These are phyloP conservation scores for Chrysophaeum taylorii DNA, from an alignment of 352 stramenopile genomes.

Conservation along the genomic window DNA sequence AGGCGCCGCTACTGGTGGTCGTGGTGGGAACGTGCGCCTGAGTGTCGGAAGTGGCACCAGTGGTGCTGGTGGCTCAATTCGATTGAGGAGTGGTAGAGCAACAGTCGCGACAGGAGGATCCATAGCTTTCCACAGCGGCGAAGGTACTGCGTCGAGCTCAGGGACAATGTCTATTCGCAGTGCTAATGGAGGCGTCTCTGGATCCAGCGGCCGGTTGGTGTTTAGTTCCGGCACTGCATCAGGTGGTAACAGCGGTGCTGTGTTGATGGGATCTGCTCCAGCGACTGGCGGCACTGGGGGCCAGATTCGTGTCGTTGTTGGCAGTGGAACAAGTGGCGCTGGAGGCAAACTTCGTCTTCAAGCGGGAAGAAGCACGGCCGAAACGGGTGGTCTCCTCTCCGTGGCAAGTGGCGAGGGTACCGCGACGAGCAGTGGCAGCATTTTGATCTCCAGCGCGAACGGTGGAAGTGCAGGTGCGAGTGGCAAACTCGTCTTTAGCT, in stretches of 20 bases:
- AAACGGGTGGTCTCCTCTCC: no score
- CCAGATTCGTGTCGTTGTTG: slow-evolving; percentile 51
- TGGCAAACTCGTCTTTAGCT: no score
- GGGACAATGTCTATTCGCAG: slow-evolving; percentile 23
- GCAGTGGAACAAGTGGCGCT: no score
- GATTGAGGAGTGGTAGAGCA: not conserved
- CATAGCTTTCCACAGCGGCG: no score
- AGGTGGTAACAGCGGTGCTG: slow-evolving; percentile 48
- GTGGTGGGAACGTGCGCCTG: slow-evolving; percentile 18
- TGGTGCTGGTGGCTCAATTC: no score
- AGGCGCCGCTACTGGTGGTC: slow-evolving; percentile 11
- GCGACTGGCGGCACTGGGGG: slow-evolving; percentile 51
- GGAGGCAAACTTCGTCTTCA: no score
- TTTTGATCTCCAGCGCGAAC: no score
- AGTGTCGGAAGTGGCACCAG: no score
- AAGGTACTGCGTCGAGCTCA: not conserved
- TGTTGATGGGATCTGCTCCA: slow-evolving; percentile 49
- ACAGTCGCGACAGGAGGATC: slow-evolving; percentile 14
- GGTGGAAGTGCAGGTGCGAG: no score
- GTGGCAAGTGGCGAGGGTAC: no score
- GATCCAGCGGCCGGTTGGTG: slow-evolving; percentile 31
- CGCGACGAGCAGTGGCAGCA: no score
- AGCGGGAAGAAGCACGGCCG: no score
- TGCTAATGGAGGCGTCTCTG: slow-evolving; percentile 28
- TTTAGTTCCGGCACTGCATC: slow-evolving; percentile 36